phyloP scores from a whole-genome alignment of 257 asterid species.

The Solanum neorickii region DNA sequence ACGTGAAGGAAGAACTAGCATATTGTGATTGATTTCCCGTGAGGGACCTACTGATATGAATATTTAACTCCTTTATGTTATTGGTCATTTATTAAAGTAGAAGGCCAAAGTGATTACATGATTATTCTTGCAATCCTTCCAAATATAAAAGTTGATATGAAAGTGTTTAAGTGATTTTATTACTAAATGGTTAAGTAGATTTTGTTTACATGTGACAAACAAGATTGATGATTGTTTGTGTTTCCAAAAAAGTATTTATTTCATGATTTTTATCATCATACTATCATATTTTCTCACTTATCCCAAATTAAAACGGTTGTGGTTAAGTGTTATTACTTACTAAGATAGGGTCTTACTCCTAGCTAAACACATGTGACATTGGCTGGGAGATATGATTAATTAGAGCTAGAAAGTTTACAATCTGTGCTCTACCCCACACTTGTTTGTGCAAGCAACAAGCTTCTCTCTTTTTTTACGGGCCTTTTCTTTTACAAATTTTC shows the following conservation, averaged over 20 bases:
- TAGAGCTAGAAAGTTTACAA: not conserved
- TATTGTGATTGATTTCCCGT: not conserved
- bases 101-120: not conserved
- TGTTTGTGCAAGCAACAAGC: not conserved
- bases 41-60: not conserved
- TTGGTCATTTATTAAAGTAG: not conserved
- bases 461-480: not conserved
- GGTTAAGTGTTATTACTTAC: not conserved
- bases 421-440: not conserved
- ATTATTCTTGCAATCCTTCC: not conserved
- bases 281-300: not conserved
- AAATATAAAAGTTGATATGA: not conserved
- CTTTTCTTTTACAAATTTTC: too few relatives aligned
- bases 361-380: not conserved
- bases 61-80: not conserved
- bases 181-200: not conserved
- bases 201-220: not conserved
- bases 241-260: not conserved
- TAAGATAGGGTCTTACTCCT: not conserved
- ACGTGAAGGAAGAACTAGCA: not conserved
- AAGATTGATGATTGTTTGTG: too few relatives aligned
- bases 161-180: too few relatives aligned
- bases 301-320: not conserved
- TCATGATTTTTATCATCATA: not conserved
- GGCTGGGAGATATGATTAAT: not conserved